A percentile compares a stretch with the other conserved stretches of the same genome.
Evolutionary conservation across 176 grass and related monocot species (phyloP).

Genomic region (Coix lacrymajobi): DNA sequence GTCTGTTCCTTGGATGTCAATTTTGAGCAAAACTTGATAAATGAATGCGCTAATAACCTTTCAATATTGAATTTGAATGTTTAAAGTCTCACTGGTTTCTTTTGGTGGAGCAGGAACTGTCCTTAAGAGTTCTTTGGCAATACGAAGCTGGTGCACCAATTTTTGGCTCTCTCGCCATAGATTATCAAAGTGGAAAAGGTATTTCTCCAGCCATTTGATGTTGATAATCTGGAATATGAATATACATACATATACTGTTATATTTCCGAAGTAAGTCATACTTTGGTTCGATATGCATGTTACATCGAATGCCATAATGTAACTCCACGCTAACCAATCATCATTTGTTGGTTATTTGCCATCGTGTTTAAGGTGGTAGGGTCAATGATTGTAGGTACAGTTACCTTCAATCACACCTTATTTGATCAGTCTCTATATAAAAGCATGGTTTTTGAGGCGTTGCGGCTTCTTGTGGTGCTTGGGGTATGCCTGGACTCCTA

Average conservation of each 20-base stretch:
- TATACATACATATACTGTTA: background rate
- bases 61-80: background rate
- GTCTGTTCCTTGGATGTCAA: background rate
- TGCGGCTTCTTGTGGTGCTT: too few relatives aligned
- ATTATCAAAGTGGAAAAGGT: conserved; percentile 67
- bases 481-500: too few relatives aligned
- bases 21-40: conserved; percentile 17
- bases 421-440: background rate
- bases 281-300: background rate
- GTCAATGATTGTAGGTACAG: background rate
- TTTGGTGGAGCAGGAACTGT: conserved; percentile 38
- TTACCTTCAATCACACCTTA: background rate
- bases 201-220: background rate
- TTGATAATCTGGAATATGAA: background rate
- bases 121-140: conserved; percentile 58
- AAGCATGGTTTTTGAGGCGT: too few relatives aligned
- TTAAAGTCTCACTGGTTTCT: conserved; percentile 19
- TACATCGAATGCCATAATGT: background rate
- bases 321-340: background rate
- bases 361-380: background rate
- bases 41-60: background rate
- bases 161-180: conserved; percentile 70
- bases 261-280: background rate
- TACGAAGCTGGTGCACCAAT: conserved; percentile 62
- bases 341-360: background rate